Conservation (phyloP, 768 basidiomycete species). For the Russula emetica region DNA sequence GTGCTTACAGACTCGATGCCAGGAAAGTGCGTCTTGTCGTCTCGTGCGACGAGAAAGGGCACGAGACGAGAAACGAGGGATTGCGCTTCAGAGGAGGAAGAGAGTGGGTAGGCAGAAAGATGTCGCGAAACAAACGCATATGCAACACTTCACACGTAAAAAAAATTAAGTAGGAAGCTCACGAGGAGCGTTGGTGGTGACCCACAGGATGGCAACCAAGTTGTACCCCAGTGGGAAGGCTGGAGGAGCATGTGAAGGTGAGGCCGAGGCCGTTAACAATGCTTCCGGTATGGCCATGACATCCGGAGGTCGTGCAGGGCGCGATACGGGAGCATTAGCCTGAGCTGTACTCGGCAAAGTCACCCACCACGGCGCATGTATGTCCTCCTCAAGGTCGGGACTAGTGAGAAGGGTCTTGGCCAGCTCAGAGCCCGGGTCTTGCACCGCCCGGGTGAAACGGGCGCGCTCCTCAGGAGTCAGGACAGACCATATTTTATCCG, state of each 20-base stretch:
- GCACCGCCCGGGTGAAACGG: conserved; percentile 54
- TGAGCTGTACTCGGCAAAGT: neutral
- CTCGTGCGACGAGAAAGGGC: conserved; percentile 62
- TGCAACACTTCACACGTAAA: conserved; percentile 45
- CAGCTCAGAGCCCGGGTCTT: conserved; percentile 58
- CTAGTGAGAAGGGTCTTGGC: conserved; percentile 57
- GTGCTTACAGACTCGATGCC: conserved; percentile 51
- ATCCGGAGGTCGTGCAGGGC: conserved; percentile 40
- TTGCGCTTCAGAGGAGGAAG: conserved; percentile 41
- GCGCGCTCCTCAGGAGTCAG: conserved; percentile 57
- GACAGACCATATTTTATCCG: conserved; percentile 56
- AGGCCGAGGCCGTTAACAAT: conserved; percentile 38
- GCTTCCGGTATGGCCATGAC: conserved; percentile 43
- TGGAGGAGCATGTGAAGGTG: conserved; percentile 29
- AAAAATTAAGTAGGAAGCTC: neutral
- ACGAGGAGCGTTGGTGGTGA: conserved; percentile 8
- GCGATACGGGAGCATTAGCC: neutral
- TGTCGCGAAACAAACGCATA: conserved; percentile 66
- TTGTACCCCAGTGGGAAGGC: conserved; percentile 56
- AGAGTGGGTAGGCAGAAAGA: conserved; percentile 56
- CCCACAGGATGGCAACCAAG: conserved; percentile 62
- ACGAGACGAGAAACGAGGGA: conserved; percentile 48
- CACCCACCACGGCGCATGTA: conserved; percentile 68
- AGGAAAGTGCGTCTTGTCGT: conserved; percentile 50
- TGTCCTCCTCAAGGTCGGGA: conserved; percentile 49